phyloP scores from a whole-genome alignment of 2,329 filamentous ascomycete genomes.

The Fusarium nanum region DNA sequence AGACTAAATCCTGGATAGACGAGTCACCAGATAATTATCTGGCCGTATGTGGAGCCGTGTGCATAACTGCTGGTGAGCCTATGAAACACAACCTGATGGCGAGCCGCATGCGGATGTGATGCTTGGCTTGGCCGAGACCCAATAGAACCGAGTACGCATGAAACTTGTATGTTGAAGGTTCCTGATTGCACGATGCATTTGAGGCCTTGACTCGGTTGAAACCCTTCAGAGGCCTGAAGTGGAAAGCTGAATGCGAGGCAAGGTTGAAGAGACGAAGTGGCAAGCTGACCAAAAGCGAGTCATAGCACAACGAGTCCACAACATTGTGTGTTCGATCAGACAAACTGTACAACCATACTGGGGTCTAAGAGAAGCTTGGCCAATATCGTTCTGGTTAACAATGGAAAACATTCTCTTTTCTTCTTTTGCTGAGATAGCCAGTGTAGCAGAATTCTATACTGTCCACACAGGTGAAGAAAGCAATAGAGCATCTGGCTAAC shows the following conservation, averaged over 20 bases:
- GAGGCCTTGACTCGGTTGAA: conserved; percentile 14
- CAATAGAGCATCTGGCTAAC: background rate
- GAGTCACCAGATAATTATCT: background rate
- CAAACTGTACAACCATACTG: background rate
- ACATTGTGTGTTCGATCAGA: background rate
- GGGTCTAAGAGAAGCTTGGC: background rate
- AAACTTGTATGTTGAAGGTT: conserved; percentile 8
- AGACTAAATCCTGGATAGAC: conserved; percentile 8
- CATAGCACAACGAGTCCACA: background rate
- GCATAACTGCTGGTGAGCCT: conserved; percentile 21
- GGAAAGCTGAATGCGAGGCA: conserved; percentile 5
- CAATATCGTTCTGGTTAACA: background rate
- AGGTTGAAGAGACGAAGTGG: conserved; percentile 1
- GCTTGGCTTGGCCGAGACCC: conserved; percentile 25
- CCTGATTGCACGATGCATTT: conserved; percentile 16
- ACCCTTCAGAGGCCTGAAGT: conserved; percentile 2
- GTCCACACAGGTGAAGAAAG: conserved; percentile 29
- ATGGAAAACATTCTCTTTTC: background rate
- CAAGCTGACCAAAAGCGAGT: background rate
- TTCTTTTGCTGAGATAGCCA: background rate
- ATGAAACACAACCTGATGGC: conserved; percentile 37
- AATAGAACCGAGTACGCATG: conserved; percentile 27
- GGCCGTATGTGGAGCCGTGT: conserved; percentile 25
- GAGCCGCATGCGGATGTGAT: conserved; percentile 36
- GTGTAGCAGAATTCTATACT: background rate